Evolutionary conservation across 495 filamentous ascomycete species (phyloP), one percentile per base, ranked within the genome.

Genomic region (Penicillium canariense): DNA sequence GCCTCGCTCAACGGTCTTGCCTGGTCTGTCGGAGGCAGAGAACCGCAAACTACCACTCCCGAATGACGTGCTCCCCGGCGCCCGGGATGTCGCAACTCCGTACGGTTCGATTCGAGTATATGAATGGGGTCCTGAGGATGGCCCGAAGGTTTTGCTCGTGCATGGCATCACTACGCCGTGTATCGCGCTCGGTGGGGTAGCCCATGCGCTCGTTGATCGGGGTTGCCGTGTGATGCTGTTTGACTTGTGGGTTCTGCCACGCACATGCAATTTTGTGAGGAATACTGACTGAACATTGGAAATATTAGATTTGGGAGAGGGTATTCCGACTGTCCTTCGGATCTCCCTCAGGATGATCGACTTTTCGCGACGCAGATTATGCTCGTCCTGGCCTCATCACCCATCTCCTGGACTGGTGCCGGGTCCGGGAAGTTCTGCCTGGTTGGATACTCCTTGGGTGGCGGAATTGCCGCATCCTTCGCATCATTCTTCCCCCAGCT

Each of bases 131-230:
- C 90, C 90, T n/a, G 81, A 85, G 51, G 68, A 82, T 46, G 92
- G 91, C 3, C 72, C 78, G 18, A 96, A 91, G 63, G 87, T 96
- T 1, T 61, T 96, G 31, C 72, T 96, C 20, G 71, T 96, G 18
- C 92, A 96, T 65, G 93, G 93, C 25, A 95, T 96, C 62, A 87
- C 82, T 46, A 97, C 88, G 1, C 88, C 93, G 2, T 88, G 87
- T 68, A 78, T 88, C 58, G 81, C 89, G 3, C 74, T 95, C 2
- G 81, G 82, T 34, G 77, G 77, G 32, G 60, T 96, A 31, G 86
- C 91, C 32, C 75, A 87, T 65, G 79, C 76, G 11, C 76, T 97
- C 20, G 88, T 85, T 14, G 77, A 86, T 44, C 80, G 78, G 18
- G 90, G 89, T 4, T 96, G 87, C 63, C 80, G 92, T 15, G 90